These are phyloP conservation scores for Fallopia convolvulus DNA, from an alignment of 148 eudicot genomes.

Conservation along the genomic window DNA sequence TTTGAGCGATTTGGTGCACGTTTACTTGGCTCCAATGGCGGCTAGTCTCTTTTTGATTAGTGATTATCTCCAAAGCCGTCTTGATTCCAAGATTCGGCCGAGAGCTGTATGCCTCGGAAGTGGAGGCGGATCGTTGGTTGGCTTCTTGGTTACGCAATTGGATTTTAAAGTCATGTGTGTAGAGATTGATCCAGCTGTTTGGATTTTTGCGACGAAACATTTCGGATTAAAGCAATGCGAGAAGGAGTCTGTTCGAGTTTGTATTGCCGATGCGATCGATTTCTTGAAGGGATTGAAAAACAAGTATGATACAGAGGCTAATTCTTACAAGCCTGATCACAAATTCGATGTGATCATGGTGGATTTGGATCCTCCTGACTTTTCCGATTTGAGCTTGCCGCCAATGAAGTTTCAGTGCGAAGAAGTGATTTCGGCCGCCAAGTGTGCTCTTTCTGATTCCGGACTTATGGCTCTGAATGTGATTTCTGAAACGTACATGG, in stretches of 20 bases:
- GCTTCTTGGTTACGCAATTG: constrained; percentile 38
- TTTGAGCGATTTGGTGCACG: constrained; percentile 46
- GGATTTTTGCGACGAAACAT: constrained; percentile 40
- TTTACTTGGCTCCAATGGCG: constrained; percentile 83
- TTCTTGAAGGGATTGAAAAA: constrained; percentile 26
- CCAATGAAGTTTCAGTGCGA: constrained; percentile 49
- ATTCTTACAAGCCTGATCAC: too few relatives aligned
- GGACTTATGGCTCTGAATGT: constrained; percentile 66
- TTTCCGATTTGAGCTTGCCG: constrained; percentile 53
- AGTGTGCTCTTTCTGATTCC: constrained; percentile 30
- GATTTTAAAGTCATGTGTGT: constrained; percentile 65
- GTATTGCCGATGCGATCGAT: constrained; percentile 52
- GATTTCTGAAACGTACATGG: constrained; percentile 39
- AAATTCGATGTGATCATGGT: constrained; percentile 78
- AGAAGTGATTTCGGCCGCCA: constrained; percentile 46
- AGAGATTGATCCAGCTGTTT: constrained; percentile 63
- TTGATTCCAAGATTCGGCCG: constrained; percentile 35
- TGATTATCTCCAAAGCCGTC: constrained; percentile 24
- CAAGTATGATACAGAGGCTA: background rate
- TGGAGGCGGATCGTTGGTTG: constrained; percentile 87
- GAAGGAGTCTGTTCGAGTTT: constrained; percentile 22
- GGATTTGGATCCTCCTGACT: constrained; percentile 82
- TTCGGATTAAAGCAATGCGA: constrained; percentile 51
- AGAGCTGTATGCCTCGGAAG: constrained; percentile 74
- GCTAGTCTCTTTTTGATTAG: constrained; percentile 48